These are phyloP conservation scores for Cercophora newfieldiana DNA, from an alignment of 495 filamentous ascomycete species.

Conservation along the genomic window DNA sequence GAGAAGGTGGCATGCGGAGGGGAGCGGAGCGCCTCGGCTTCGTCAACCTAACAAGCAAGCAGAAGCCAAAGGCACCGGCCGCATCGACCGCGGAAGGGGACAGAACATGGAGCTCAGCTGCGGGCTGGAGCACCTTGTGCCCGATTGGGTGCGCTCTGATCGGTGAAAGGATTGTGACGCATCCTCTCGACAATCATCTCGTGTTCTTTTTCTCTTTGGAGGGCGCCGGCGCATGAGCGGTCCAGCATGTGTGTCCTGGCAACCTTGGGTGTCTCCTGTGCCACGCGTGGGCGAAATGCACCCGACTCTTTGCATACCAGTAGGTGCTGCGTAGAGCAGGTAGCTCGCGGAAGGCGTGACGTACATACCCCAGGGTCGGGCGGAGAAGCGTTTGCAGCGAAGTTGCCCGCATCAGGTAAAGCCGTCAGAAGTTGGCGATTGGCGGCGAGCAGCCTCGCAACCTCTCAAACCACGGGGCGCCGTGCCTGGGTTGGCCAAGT, in stretches of 20 bases:
- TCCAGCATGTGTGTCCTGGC: conserved; percentile 9
- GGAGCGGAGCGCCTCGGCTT: neutral
- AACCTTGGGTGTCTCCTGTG: conserved; percentile 16
- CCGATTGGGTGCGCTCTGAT: conserved; percentile 1
- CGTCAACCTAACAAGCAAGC: neutral
- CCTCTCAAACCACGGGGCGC: neutral
- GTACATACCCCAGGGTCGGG: conserved; percentile 14
- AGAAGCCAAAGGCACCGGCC: neutral
- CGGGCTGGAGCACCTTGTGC: conserved; percentile 9
- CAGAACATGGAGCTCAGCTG: conserved; percentile 1
- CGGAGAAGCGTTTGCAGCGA: conserved; percentile 5
- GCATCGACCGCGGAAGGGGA: neutral
- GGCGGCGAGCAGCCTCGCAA: too few relatives aligned
- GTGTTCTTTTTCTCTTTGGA: neutral
- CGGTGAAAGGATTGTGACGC: conserved; percentile 4
- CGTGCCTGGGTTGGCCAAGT: neutral
- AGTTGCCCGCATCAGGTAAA: conserved; percentile 8
- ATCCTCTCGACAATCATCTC: neutral
- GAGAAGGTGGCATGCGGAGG: neutral
- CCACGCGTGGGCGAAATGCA: conserved; percentile 12
- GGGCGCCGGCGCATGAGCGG: conserved; percentile 8
- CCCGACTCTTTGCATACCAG: conserved; percentile 4
- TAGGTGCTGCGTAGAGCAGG: neutral
- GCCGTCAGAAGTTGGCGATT: conserved; percentile 4
- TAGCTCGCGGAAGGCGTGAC: conserved; percentile 7